Base-by-base conservation (phyloP, 768 basidiomycete species). In the Crepidotus variabilis region DNA sequence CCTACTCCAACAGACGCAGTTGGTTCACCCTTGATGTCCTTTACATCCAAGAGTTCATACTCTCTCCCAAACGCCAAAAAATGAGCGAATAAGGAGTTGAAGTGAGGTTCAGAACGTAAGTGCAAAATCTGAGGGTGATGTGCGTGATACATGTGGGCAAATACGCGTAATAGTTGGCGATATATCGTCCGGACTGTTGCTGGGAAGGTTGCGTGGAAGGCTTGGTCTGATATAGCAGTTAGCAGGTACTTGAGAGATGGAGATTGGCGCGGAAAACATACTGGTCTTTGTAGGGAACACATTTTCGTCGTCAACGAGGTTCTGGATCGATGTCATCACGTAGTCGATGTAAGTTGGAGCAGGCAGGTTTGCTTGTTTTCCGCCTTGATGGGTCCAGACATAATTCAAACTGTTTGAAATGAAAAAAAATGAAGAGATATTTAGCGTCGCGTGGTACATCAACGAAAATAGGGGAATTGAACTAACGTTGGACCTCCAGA, bases 301-400 rank as follows among this genome's bases (percentile, higher is more conserved):
- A 63, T 84, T 87, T 65, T 98, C 94, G 75, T 98, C 95, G 63
- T 98, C 92, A 32, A 98, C 78, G 23, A 96, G 80, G 67, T 91
- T 94, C 70, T 98, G 96, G 23, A 97, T 84, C 78, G 93, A 94
- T 3, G 94, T 93, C 89, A 98, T 94, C 64, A 98, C 96, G 60
- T 92, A 96, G 77, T 98, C 96, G 65, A 98, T 93, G 72, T 98
- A 98, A 1, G 92, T 95, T 6, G 96, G 94, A 13, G 96, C 96
- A 1, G 96, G 87, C 0, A 98, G 79, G 60, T 88, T 78, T 22
- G 94, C 87, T 58, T 88, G 87, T 68, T 93, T 92, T 57, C 94
- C 90, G 65, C 87, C 90, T 64, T 92, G 89, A 66, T 92, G 95
- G 57, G 90, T 87, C 96, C 96, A 98, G 1, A 87, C 87, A 72